Base-by-base conservation (phyloP, 2,329 filamentous ascomycete genomes). In the Fusarium xyrophilum region DNA sequence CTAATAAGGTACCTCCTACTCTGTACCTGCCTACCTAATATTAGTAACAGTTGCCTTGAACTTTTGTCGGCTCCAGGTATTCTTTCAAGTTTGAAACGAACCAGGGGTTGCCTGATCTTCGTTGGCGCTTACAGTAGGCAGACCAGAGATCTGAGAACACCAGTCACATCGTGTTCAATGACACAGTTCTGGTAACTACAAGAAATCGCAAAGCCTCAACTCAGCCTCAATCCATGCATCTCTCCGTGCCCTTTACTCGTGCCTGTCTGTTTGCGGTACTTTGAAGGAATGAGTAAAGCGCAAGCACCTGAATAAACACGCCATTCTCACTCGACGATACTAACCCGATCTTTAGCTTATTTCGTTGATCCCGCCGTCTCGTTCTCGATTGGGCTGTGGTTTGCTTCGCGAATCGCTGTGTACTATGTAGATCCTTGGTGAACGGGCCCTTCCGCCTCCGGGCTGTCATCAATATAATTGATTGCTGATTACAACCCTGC, bases 161-260 rank as follows among this genome's bases (percentile, higher is more conserved):
- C 30, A 39, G 47, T 55, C 57, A 53, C 32, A 47, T 46, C 33
- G 33, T 38, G 38, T 47, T 39, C 14, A n/a, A 60, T 35, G 36
- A 39, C 50, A 39, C 50, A 51, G 52, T 30, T 50, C 63, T 54
- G 43, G 40, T 32, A n/a, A n/a, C n/a, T n/a, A 56, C 33, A 50
- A 63, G 27, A 63, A 38, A 60, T 54, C 30, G 43, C 67, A 55
- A 68, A 71, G 71, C 68, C 69, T 72, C 65, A 52, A 73, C 72
- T 70, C 72, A 74, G 72, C 72, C 72, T 62, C 71, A 67, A 53
- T 25, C 38, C 51, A 54, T 46, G 38, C 38, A 54, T 54, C 11
- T 46, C 28, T 14, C 19, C 32, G 17, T 46, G 51, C 36, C 36
- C 25, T 32, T 52, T 52, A 15, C 28, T n/a, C 32, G 15, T 23